Evolutionary conservation across 2,329 filamentous ascomycete genomes (phyloP).

Genomic region (Ascomycota sp.): DNA sequence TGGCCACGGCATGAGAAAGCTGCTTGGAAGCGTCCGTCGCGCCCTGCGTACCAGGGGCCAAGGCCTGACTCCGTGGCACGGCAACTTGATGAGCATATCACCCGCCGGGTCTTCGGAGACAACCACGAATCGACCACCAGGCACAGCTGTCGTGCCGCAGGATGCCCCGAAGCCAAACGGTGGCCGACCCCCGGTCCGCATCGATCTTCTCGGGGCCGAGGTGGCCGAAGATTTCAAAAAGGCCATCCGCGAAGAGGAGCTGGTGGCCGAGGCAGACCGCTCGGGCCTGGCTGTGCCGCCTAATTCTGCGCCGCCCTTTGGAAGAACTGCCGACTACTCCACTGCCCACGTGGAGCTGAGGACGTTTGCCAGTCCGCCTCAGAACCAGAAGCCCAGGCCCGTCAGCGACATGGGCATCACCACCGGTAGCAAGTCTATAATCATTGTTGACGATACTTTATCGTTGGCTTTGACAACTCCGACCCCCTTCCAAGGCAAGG

Average conservation of each 20-base stretch:
- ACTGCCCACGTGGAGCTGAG: conserved; percentile 21
- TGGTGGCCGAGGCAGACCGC: conserved; percentile 14
- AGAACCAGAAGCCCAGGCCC: conserved; percentile 17
- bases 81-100: conserved; percentile 25
- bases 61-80: conserved; percentile 21
- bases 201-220: conserved; percentile 66
- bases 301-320: conserved; percentile 9
- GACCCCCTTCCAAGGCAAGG: too few species aligned
- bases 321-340: conserved; percentile 19
- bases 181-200: conserved; percentile 36
- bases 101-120: conserved; percentile 29
- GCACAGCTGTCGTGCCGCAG: conserved; percentile 39
- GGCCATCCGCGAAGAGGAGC: conserved; percentile 50
- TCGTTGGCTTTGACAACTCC: conserved; percentile 26
- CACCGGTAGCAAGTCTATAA: conserved; percentile 69
- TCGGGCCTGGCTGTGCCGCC: conserved; percentile 5
- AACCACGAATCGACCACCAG: conserved; percentile 37
- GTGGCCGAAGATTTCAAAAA: conserved; percentile 61
- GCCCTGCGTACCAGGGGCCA: conserved; percentile 46
- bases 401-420: conserved; percentile 42
- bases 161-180: conserved; percentile 22
- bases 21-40: conserved; percentile 70
- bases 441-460: conserved; percentile 59
- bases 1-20: conserved; percentile 60
- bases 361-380: conserved; percentile 13